Conservation (phyloP, 2,329 filamentous ascomycete genomes). For the Nigrospora sphaerica region DNA sequence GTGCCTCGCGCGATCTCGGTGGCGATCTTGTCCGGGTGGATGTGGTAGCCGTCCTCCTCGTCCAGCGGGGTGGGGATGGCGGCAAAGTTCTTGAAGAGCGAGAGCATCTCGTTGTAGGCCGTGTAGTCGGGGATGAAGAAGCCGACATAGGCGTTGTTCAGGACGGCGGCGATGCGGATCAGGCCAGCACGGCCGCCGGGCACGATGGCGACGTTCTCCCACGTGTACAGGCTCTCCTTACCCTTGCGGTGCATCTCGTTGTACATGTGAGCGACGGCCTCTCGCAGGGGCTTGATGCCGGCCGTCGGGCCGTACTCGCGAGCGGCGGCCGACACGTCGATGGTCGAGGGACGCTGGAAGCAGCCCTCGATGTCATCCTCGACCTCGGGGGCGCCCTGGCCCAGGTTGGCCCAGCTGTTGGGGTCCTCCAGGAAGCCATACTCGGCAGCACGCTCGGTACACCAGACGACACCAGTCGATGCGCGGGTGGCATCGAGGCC, state of each 20-base stretch:
- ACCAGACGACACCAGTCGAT: slow-evolving; percentile 93
- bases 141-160: slow-evolving; percentile 85
- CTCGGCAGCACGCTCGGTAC: slow-evolving; percentile 78
- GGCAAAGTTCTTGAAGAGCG: slow-evolving; percentile 88
- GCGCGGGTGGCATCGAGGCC: slow-evolving; percentile 83
- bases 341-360: slow-evolving; percentile 71
- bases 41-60: slow-evolving; percentile 83
- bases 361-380: slow-evolving; percentile 88
- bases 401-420: slow-evolving; percentile 82
- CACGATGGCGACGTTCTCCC: slow-evolving; percentile 96
- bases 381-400: slow-evolving; percentile 89
- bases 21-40: slow-evolving; percentile 86
- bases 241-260: slow-evolving; percentile 86
- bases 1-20: slow-evolving; percentile 84
- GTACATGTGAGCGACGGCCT: slow-evolving; percentile 86
- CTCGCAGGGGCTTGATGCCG: slow-evolving; percentile 83
- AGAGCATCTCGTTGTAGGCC: slow-evolving; percentile 96
- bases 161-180: slow-evolving; percentile 88
- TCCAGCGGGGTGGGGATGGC: slow-evolving; percentile 80
- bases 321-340: slow-evolving; percentile 71
- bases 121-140: slow-evolving; percentile 97
- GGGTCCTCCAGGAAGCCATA: slow-evolving; percentile 83
- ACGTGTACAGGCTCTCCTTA: slow-evolving; percentile 85
- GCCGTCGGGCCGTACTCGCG: slow-evolving; percentile 92
- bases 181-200: slow-evolving; percentile 87